These are phyloP conservation scores for Leptodontidium sp. DNA, from an alignment of 2,329 filamentous ascomycete genomes.

Conservation along the genomic window DNA sequence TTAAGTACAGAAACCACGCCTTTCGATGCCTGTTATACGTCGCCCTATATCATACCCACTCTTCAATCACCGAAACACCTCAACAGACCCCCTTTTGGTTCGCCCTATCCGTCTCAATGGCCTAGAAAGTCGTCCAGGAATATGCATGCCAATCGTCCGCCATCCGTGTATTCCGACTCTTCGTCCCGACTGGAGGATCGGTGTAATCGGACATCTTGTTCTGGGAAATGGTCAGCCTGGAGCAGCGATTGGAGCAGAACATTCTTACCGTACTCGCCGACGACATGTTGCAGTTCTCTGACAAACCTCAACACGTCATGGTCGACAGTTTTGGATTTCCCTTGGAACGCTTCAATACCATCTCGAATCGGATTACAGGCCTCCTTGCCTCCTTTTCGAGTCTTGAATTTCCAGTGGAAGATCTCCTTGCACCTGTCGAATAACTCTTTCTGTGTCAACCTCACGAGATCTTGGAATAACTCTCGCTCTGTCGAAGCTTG, in stretches of 20 bases:
- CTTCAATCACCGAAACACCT: constrained; percentile 9
- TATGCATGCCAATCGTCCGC: constrained; percentile 42
- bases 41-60: background rate
- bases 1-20: constrained; percentile 15
- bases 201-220: constrained; percentile 37
- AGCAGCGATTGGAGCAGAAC: background rate
- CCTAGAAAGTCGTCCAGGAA: constrained; percentile 45
- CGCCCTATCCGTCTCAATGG: constrained; percentile 31
- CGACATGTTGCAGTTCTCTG: constrained; percentile 37
- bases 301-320: constrained; percentile 38
- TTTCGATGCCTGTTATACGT: constrained; percentile 3
- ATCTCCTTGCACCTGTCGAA: constrained; percentile 47
- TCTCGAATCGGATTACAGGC: constrained; percentile 46
- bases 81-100: background rate
- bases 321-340: constrained; percentile 37
- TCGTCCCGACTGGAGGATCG: constrained; percentile 28
- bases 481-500: constrained; percentile 37
- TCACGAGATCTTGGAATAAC: constrained; percentile 37
- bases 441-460: constrained; percentile 42
- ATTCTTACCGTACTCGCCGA: constrained; percentile 42
- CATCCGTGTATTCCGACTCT: constrained; percentile 40
- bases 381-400: constrained; percentile 45
- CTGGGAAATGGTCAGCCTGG: constrained; percentile 36
- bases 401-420: constrained; percentile 47
- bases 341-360: constrained; percentile 41